Base-by-base conservation (phyloP, 495 filamentous ascomycete genomes). In the Penicillium roqueforti region DNA sequence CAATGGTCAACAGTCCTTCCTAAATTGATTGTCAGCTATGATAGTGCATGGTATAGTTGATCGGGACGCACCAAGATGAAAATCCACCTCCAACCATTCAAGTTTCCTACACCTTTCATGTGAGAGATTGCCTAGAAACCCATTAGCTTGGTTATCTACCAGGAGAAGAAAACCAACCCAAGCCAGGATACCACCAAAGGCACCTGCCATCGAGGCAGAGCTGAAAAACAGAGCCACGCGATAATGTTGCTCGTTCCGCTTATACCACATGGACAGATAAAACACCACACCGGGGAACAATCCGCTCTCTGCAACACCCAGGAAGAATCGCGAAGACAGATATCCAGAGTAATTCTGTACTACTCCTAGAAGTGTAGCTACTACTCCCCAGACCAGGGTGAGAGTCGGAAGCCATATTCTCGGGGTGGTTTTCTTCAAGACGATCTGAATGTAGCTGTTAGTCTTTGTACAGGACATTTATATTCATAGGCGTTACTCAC, bases 241-340 rank as follows among this genome's bases (percentile, higher is more conserved):
- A 60, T 83, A 88, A 63, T 87, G 84, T 51, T 79, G 77, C 62
- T 91, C 87, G 25, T 79, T 80, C 16, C 87, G 75, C 60, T 85
- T 86, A 55, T 92, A 92, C 84, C 88, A 91, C 84, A 89, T 89
- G 1, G 84, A 87, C n/a, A 92, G 76, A 60, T 90, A 90, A 65
- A 86, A 91, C 1, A 89, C 87, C 0, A 91, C 87, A 1, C 88
- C 87, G 11, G 87, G 85, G 50, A 87, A 88, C 0, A 89, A 73
- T 1, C 83, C 84, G 40, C 76, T 80, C 58, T 76, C 76, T 3
- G 66, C 62, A 6, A 76, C 60, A 40, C 69, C 70, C 8, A 76
- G 61, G 37, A 72, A 72, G 47, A 70, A 64, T 22, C 87, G 76
- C 10, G 82, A 81, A 2, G 75, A 73, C 29, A 87, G 78, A 63